Evolutionary conservation across 1,284 basidiomycete genomes (phyloP).

Genomic region (Rhizopogon parksii): DNA sequence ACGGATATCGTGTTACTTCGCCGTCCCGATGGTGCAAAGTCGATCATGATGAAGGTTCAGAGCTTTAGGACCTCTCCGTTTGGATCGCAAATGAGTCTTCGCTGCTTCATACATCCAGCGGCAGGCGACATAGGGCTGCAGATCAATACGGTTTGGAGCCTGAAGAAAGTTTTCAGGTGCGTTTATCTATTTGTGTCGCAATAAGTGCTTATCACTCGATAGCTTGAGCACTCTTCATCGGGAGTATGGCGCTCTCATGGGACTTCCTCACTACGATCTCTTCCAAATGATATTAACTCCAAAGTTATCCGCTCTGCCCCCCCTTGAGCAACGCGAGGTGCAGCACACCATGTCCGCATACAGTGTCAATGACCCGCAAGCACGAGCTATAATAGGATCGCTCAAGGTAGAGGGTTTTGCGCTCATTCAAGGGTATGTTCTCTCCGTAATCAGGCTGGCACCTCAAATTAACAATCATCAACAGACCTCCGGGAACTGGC

Average conservation of each 20-base stretch:
- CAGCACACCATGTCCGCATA: conserved; percentile 64
- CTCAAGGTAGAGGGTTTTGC: conserved; percentile 76
- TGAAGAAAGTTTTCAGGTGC: conserved; percentile 82
- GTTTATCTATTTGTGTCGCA: conserved; percentile 17
- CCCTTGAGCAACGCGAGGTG: conserved; percentile 50
- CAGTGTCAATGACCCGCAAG: conserved; percentile 91
- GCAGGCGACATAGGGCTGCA: conserved; percentile 50
- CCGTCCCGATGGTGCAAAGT: conserved; percentile 42
- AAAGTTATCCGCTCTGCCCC: conserved; percentile 43
- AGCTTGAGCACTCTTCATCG: conserved; percentile 89
- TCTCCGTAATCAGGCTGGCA: conserved; percentile 5
- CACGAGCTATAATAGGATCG: conserved; percentile 79
- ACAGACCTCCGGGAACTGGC: conserved; percentile 93
- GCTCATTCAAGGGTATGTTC: conserved; percentile 87
- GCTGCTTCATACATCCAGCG: conserved; percentile 40
- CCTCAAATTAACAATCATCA: conserved; percentile 3
- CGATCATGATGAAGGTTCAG: conserved; percentile 73
- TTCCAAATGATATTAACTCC: conserved; percentile 67
- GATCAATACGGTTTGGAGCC: conserved; percentile 61
- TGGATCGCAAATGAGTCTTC: conserved; percentile 45
- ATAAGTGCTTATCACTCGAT: conserved; percentile 6
- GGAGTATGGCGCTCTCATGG: conserved; percentile 85
- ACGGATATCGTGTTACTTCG: conserved; percentile 73
- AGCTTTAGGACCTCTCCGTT: conserved; percentile 49
- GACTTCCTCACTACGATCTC: conserved; percentile 79